Percentiles rank a stretch among this genome's conserved stretches.
phyloP scores from a whole-genome alignment of 495 filamentous ascomycete genomes.

The Penicillium atrosanguineum region DNA sequence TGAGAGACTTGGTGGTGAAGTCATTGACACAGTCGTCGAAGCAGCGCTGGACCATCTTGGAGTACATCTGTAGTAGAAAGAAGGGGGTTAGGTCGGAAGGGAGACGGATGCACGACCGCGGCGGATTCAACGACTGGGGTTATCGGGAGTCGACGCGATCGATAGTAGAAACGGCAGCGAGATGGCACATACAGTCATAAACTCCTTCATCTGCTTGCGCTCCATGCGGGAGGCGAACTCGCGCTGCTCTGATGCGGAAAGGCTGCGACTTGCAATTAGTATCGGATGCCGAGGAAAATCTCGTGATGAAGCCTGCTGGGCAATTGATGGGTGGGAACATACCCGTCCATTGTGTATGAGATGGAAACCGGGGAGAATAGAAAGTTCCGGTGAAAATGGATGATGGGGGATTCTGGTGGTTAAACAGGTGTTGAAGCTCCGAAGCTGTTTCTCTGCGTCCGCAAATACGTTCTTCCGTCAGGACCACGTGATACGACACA shows the following conservation, averaged over 20 bases:
- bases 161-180: neutral
- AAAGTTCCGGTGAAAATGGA: constrained; percentile 5
- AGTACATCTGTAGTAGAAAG: constrained; percentile 72
- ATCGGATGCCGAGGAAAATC: neutral
- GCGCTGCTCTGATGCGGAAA: constrained; percentile 80
- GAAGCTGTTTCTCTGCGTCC: constrained; percentile 31
- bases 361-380: neutral
- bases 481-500: constrained; percentile 16
- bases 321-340: constrained; percentile 10
- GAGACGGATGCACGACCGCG: neutral
- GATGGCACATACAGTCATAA: constrained; percentile 74
- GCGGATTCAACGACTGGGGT: neutral
- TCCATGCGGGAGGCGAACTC: constrained; percentile 91
- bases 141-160: neutral
- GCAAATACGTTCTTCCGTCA: constrained; percentile 22
- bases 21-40: constrained; percentile 97
- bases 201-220: constrained; percentile 96
- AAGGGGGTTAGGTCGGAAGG: neutral
- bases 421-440: constrained; percentile 32
- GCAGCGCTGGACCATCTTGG: constrained; percentile 90
- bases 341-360: constrained; percentile 46
- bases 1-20: constrained; percentile 95
- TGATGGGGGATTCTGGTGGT: constrained; percentile 5
- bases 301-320: neutral
- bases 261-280: constrained; percentile 31